Conservation (phyloP, 805 yeast genomes). For the Ogataea paradorogensis region DNA sequence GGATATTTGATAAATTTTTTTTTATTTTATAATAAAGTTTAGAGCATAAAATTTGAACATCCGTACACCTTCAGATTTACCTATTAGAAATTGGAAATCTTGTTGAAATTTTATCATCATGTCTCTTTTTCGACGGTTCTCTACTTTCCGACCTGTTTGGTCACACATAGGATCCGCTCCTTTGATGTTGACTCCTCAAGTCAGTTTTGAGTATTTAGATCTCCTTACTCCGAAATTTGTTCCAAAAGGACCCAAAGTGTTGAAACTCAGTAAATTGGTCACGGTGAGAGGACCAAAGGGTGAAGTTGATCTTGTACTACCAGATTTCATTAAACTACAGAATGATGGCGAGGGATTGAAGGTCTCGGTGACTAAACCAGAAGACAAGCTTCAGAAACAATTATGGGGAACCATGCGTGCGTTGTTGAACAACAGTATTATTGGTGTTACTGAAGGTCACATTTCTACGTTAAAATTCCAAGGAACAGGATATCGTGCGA, state of each 20-base stretch:
- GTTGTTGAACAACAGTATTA: conserved; percentile 67
- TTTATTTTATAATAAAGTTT: conserved; percentile 8
- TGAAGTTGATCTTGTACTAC: conserved; percentile 55
- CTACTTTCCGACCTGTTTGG: conserved; percentile 27
- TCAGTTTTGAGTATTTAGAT: conserved; percentile 44
- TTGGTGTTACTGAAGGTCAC: conserved; percentile 94
- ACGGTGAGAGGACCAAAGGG: conserved; percentile 81
- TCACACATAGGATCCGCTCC: conserved; percentile 85
- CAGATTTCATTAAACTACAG: conserved; percentile 60
- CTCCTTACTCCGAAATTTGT: conserved; percentile 56
- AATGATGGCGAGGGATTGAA: conserved; percentile 34
- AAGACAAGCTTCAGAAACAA: conserved; percentile 69
- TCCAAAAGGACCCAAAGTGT: conserved; percentile 62
- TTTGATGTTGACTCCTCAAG: conserved; percentile 62
- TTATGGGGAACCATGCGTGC: conserved; percentile 96
- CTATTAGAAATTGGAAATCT: neutral
- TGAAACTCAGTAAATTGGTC: conserved; percentile 56
- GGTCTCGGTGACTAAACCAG: conserved; percentile 50
- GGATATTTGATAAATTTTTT: conserved; percentile 8
- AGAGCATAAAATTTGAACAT: neutral
- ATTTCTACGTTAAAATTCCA: conserved; percentile 80
- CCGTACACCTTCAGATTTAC: conserved; percentile 3
- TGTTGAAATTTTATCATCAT: conserved; percentile 4
- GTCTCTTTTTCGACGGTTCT: conserved; percentile 27
- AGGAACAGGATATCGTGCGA: conserved; percentile 96